Conservation (phyloP, 495 filamentous ascomycete genomes). For the Aspergillus affinis region DNA sequence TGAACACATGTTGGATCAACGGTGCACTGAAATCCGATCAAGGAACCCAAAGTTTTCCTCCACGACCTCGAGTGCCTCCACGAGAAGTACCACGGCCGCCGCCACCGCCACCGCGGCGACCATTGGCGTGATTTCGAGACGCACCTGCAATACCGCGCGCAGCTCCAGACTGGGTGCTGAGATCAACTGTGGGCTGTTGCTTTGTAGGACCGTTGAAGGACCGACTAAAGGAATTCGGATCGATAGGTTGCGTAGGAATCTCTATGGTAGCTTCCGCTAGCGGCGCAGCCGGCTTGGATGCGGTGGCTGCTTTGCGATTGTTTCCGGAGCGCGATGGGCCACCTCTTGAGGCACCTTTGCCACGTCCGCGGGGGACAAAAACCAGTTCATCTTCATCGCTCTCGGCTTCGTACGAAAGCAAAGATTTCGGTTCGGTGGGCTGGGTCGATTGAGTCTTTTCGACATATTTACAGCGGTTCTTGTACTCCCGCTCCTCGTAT, state of each 20-base stretch:
- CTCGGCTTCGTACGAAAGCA: slow-evolving; percentile 48
- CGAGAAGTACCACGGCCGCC: slow-evolving; percentile 31
- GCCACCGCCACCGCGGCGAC: slow-evolving; percentile 34
- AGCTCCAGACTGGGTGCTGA: slow-evolving; percentile 38
- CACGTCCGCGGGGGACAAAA: slow-evolving; percentile 50
- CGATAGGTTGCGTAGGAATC: slow-evolving; percentile 52
- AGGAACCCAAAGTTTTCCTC: slow-evolving; percentile 58
- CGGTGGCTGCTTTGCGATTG: slow-evolving; percentile 20
- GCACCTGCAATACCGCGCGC: slow-evolving; percentile 39
- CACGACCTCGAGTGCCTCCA: slow-evolving; percentile 44
- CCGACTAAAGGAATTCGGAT: slow-evolving; percentile 56
- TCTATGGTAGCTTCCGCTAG: slow-evolving; percentile 35
- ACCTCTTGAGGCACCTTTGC: slow-evolving; percentile 40
- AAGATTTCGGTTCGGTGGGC: slow-evolving; percentile 39
- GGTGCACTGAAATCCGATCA: slow-evolving; percentile 32
- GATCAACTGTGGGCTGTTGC: slow-evolving; percentile 36
- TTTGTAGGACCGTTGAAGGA: slow-evolving; percentile 32
- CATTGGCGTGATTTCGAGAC: slow-evolving; percentile 34
- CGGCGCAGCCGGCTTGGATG: slow-evolving; percentile 27
- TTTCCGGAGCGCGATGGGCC: slow-evolving; percentile 38
- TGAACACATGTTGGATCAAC: slow-evolving; percentile 22
- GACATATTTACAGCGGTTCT: slow-evolving; percentile 53
- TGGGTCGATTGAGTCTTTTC: slow-evolving; percentile 43
- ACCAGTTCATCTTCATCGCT: slow-evolving; percentile 62
- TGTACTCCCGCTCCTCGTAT: slow-evolving; percentile 59